Conservation (phyloP, 495 filamentous ascomycete genomes). For the Podospora pseudocomata region DNA sequence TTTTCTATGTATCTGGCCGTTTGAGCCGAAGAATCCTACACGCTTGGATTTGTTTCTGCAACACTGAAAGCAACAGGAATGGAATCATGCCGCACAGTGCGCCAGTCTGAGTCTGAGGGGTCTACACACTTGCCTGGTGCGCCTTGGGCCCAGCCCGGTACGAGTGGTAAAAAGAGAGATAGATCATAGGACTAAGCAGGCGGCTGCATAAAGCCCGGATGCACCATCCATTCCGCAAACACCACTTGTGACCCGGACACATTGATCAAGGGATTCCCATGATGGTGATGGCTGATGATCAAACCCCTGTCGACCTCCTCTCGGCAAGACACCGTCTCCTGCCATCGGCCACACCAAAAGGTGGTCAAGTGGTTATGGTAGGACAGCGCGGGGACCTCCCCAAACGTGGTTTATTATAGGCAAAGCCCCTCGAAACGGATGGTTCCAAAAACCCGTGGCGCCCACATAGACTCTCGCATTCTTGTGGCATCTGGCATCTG, state of each 20-base stretch:
- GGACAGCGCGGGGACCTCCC: not conserved
- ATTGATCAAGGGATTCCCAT: not conserved
- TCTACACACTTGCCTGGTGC: conserved; percentile 1
- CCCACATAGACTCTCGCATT: not conserved
- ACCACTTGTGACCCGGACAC: not conserved
- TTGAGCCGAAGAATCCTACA: conserved; percentile 7
- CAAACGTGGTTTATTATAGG: not conserved
- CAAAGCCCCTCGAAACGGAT: not conserved
- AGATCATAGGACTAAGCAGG: not conserved
- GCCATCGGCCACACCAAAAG: conserved; percentile 1
- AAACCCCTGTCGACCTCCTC: conserved; percentile 4
- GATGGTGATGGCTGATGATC: not conserved
- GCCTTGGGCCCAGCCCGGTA: not conserved
- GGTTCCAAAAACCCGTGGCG: not conserved
- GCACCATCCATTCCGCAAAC: not conserved
- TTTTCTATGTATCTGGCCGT: not conserved
- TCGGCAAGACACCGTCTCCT: conserved; percentile 7
- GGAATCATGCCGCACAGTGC: conserved; percentile 21
- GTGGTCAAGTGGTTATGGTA: not conserved
- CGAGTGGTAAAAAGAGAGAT: not conserved
- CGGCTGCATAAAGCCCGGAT: not conserved
- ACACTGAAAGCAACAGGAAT: conserved; percentile 8
- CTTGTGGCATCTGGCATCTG: not conserved
- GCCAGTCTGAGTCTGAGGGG: not conserved
- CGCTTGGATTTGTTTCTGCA: conserved; percentile 14